phyloP scores from a whole-genome alignment of 805 yeast genomes.

The Myxozyma sirexii region DNA sequence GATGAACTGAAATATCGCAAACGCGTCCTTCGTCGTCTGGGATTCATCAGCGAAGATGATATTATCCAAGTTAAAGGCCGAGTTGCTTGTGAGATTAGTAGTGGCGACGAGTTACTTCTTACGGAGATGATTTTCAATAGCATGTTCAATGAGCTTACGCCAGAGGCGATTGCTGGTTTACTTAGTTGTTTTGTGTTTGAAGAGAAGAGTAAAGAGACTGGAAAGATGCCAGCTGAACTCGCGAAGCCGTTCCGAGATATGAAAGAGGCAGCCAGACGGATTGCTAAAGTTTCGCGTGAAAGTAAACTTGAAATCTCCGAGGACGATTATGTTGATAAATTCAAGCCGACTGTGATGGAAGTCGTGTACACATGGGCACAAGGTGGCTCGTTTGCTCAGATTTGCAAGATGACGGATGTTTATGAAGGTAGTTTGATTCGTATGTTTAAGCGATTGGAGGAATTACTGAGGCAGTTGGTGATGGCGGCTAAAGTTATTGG shows the following conservation, averaged over 20 bases:
- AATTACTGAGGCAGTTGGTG: slow-evolving; percentile 83
- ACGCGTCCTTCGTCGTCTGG: slow-evolving; percentile 87
- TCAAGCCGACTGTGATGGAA: slow-evolving; percentile 94
- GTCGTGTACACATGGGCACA: slow-evolving; percentile 96
- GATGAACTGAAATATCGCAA: slow-evolving; percentile 93
- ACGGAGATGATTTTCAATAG: slow-evolving; percentile 96
- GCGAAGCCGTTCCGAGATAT: slow-evolving; percentile 88
- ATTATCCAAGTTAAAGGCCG: slow-evolving; percentile 95
- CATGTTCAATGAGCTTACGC: slow-evolving; percentile 81
- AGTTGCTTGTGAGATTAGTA: slow-evolving; percentile 86
- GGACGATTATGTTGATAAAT: slow-evolving; percentile 88
- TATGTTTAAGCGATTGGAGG: slow-evolving; percentile 92
- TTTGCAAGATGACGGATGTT: slow-evolving; percentile 98
- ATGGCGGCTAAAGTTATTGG: slow-evolving; percentile 95
- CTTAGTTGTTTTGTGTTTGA: slow-evolving; percentile 96
- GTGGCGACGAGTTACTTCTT: slow-evolving; percentile 64
- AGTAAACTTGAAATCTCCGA: slow-evolving; percentile 88
- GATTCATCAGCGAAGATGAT: slow-evolving; percentile 83
- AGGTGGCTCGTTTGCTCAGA: slow-evolving; percentile 94
- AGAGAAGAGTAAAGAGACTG: slow-evolving; percentile 87
- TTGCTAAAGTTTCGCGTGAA: slow-evolving; percentile 87
- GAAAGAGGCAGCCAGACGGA: slow-evolving; percentile 87
- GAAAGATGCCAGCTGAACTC: slow-evolving; percentile 82
- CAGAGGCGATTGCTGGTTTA: slow-evolving; percentile 90
- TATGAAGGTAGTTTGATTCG: slow-evolving; percentile 96